Evolutionary conservation across 139 green algal species (phyloP).

Genomic region (Picochlorum sp.): DNA sequence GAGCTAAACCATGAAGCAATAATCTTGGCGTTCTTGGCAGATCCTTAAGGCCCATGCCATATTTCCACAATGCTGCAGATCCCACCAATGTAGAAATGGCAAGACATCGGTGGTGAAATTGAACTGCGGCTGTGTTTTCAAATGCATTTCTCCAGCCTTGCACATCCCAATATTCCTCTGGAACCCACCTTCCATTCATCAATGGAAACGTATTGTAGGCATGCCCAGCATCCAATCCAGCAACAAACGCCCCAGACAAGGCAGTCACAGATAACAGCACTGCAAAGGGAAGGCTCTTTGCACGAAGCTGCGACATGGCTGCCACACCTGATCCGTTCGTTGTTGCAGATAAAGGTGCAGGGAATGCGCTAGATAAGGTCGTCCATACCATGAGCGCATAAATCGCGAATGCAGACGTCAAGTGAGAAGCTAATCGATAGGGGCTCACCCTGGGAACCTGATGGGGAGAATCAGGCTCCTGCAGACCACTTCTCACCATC

Average conservation of each 20-base stretch:
- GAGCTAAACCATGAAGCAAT: conserved; percentile 37
- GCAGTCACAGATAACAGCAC: conserved; percentile 85
- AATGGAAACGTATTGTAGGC: conserved; percentile 96
- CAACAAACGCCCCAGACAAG: conserved; percentile 74
- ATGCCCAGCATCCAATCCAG: conserved; percentile 79
- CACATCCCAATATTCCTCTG: conserved; percentile 78
- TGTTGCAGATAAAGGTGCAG: conserved; percentile 14
- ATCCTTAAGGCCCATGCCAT: conserved; percentile 21
- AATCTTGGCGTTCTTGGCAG: conserved; percentile 36
- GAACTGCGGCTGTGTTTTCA: conserved; percentile 93
- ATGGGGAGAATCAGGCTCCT: conserved; percentile 57
- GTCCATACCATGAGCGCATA: conserved; percentile 90
- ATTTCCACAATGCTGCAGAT: conserved; percentile 45
- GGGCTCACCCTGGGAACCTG: conserved; percentile 80
- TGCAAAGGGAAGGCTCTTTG: conserved; percentile 55
- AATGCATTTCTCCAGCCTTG: conserved; percentile 70
- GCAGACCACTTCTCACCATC: conserved; percentile 76
- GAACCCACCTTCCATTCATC: conserved; percentile 84
- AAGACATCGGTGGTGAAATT: conserved; percentile 79
- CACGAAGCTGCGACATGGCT: conserved; percentile 31
- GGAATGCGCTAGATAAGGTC: conserved; percentile 60
- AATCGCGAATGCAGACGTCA: conserved; percentile 91
- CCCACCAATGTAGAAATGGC: conserved; percentile 61
- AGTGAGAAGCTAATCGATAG: conserved; percentile 92
- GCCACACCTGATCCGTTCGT: conserved; percentile 5